Evolutionary conservation across 75 land plant genomes (phyloP).

Genomic region (Sequoia sempervirens): DNA sequence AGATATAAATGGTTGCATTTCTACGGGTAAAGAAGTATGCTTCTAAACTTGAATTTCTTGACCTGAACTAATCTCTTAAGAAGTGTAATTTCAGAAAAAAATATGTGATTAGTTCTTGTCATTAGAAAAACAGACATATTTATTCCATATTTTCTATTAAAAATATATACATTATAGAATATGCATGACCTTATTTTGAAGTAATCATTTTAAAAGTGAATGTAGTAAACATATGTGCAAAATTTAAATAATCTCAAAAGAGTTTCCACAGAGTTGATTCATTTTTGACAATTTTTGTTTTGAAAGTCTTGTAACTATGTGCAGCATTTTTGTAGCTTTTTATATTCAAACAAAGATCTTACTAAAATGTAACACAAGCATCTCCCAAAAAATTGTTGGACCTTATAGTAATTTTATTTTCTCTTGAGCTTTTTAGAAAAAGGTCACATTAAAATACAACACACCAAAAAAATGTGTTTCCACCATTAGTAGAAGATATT

Average conservation of each 20-base stretch:
- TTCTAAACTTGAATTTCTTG: background rate
- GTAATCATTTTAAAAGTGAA: background rate
- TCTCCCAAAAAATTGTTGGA: background rate
- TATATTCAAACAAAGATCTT: background rate
- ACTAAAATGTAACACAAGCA: background rate
- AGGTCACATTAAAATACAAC: background rate
- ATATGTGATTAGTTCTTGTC: background rate
- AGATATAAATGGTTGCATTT: slow-evolving; percentile 97
- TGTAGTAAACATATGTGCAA: background rate
- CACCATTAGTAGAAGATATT: background rate
- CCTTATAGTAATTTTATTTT: background rate
- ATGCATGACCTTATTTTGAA: background rate
- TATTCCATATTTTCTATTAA: background rate
- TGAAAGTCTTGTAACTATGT: background rate
- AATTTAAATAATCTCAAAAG: background rate
- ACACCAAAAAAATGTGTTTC: background rate
- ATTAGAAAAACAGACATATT: background rate
- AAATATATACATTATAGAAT: background rate
- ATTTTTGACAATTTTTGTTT: background rate
- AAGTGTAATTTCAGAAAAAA: background rate
- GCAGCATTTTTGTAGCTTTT: background rate
- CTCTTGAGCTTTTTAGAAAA: background rate
- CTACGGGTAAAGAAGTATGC: slow-evolving; percentile 93
- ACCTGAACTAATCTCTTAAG: background rate
- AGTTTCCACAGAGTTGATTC: background rate